Base-by-base conservation (phyloP, 176 grass and related monocot genomes). In the Rhipidocladum racemiflorum region DNA sequence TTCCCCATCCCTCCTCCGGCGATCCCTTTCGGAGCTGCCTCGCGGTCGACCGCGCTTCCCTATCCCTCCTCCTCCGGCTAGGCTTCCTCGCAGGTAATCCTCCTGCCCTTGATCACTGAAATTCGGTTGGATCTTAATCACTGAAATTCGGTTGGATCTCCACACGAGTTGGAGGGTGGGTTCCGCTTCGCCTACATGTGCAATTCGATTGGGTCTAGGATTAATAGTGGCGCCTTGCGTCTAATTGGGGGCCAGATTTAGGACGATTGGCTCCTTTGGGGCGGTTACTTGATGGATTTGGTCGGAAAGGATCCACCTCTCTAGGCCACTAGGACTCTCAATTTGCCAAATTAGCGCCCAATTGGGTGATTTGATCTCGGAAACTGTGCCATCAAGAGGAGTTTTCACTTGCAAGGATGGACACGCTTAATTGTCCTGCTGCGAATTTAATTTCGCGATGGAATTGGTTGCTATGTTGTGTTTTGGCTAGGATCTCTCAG, bases 81-180 rank as follows among this genome's bases (percentile, higher is more conserved):
- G 65, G 21, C 65, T 43, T 68, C 20, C 65, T 25, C 39, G 57
- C 75, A 64, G 75, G 75, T 77, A 76, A 43, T n/a, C 73, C 36
- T 0, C 73, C 21, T 0, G 20, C 21, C 65, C 20, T 43, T 42
- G 6, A 10, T 60, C 14, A 1, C 20, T 45, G 24, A 9, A 40
- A 29, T 18, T 78, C 9, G 15, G 17, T 38, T n/a, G 61, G 44
- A 79, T 79, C 76, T 49, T n/a, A n/a, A n/a, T n/a, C n/a, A n/a
- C n/a, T n/a, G n/a, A n/a, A n/a, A n/a, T n/a, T n/a, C n/a, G 42
- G 5, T 0, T 7, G 14, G 3, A 28, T 7, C 8, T 5, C 20
- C 0, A 14, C 32, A 13, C 20, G 0, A 54, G 20, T 27, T 40
- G 20, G 45, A 34, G 16, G 45, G 42, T 11, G 9, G 42, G 2